Evolutionary conservation across 495 filamentous ascomycete species (phyloP).

Genomic region (Staphylotrichum tortipilum): DNA sequence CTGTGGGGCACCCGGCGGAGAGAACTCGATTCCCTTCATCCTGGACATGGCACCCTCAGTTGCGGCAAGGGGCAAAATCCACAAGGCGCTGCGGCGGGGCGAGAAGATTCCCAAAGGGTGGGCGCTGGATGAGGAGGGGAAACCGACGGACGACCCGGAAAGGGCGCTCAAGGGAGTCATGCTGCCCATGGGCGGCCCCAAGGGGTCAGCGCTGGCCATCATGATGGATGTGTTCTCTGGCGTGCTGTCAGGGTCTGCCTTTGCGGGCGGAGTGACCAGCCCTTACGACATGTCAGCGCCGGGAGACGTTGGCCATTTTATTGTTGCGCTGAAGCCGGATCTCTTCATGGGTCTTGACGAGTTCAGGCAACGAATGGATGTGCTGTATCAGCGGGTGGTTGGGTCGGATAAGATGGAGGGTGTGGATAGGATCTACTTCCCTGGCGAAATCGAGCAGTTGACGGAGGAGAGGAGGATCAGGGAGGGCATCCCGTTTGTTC

Average conservation of each 20-base stretch:
- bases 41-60: constrained; percentile 72
- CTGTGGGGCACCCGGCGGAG: constrained; percentile 56
- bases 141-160: constrained; percentile 57
- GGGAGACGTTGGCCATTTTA: constrained; percentile 68
- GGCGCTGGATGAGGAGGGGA: constrained; percentile 64
- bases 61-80: constrained; percentile 66
- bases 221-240: constrained; percentile 87
- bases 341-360: constrained; percentile 64
- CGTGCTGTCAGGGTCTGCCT: constrained; percentile 58
- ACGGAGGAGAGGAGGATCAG: constrained; percentile 45
- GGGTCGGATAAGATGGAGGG: constrained; percentile 57
- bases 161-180: constrained; percentile 62
- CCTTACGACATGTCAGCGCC: constrained; percentile 62
- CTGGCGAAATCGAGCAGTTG: constrained; percentile 66
- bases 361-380: constrained; percentile 61
- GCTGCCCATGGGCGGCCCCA: constrained; percentile 73
- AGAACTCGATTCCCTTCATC: constrained; percentile 46
- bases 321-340: constrained; percentile 68
- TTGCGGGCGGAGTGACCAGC: constrained; percentile 61
- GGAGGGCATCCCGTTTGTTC: constrained; percentile 57
- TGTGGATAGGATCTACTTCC: constrained; percentile 71
- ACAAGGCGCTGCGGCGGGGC: constrained; percentile 61
- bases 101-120: constrained; percentile 68
- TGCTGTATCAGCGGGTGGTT: constrained; percentile 56
- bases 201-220: constrained; percentile 60